Evolutionary conservation across 2,329 filamentous ascomycete genomes (phyloP), one percentile per base, ranked within the genome.

Genomic region (Pseudogymnoascus sp.): DNA sequence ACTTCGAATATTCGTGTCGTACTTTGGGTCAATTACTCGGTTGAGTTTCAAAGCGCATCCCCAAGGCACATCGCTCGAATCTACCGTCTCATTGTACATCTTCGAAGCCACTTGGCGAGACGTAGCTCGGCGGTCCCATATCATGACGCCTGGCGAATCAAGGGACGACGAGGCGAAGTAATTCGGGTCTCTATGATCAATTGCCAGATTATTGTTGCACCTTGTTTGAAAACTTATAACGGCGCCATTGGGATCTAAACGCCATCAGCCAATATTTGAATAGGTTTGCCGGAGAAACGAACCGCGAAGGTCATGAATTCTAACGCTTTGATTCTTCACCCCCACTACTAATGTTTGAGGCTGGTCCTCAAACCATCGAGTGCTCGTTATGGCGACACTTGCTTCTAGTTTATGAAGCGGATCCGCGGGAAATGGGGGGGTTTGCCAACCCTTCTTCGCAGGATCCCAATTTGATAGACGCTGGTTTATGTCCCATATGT

Each of bases 161-260:
- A 90, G 77, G 2, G 88, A 87, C 12, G 89, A 91, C 1, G 90
- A 92, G 1, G 90, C 86, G 75, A 94, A 93, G 73, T 92, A 93
- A 68, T 94, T 92, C 66, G 88, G 85, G 68, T 95, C 89, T 22
- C 85, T 79, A 64, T 89, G 90, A 75, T 94, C 90, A 64, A 94
- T 90, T 14, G 89, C 84, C 62, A 94, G 73, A 66, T 88, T 88
- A 68, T 88, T 88, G 72, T 86, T 87, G 69, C 84, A 86, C 67
- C 83, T 84, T 3, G 85, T 88, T 65, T 82, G 82, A 66, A 86
- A 87, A n/a, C 78, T 84, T 58, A 83, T 77, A 5, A 81, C 80
- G 19, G 79, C 77, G 12, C 78, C 77, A 35, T 81, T 76, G 36
- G 82, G 80, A 78, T 77, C 75, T 79, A 62, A 35, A 69, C 60